Evolutionary conservation across 2,329 filamentous ascomycete species (phyloP), one percentile per base, ranked within the genome.

Genomic region (Cercospora janseana): DNA sequence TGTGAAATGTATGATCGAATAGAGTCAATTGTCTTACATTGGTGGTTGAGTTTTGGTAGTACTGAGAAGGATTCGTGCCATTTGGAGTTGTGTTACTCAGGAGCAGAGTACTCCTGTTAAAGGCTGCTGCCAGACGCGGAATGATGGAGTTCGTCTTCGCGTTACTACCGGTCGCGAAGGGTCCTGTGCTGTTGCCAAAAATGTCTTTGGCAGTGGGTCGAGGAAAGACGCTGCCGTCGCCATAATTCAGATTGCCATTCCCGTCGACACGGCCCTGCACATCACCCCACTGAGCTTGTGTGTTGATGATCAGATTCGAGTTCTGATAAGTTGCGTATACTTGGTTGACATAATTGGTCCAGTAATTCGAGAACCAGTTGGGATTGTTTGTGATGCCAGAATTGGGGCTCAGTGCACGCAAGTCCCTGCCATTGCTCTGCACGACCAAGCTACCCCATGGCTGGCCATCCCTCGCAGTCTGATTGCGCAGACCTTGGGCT

Each of bases 31-130:
- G 15, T 16, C 64, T 57, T 43, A 67, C 64, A 44, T 67, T 67
- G 7, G 64, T 67, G 8, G 56, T 56, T 23, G 56, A 15, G 31
- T 60, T 56, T 26, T 54, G 54, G 40, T 66, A 68, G 46, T 66
- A 68, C 54, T 65, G 61, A 13, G 38, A 28, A 18, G 64, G 53
- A 7, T 45, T 52, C 10, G 57, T 59, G 6, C 60, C 59, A 47
- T 75, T 49, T 58, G 73, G 63, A 58, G 69, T 54, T 60, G 55
- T 59, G 16, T 66, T 66, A 10, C 68, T 63, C 4, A 69, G 63
- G 42, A 87, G 69, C 53, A 93, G 69, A 8, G 85, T 91, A 26
- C 79, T 83, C 16, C 88, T 78, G 69, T 91, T 89, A 62, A 92
- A 80, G 1, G 85, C 86, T 1, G 88, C 87, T 0, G 85, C 79